Conservation (phyloP, 441 rosid species). For the Hypseocharis bilobata region DNA sequence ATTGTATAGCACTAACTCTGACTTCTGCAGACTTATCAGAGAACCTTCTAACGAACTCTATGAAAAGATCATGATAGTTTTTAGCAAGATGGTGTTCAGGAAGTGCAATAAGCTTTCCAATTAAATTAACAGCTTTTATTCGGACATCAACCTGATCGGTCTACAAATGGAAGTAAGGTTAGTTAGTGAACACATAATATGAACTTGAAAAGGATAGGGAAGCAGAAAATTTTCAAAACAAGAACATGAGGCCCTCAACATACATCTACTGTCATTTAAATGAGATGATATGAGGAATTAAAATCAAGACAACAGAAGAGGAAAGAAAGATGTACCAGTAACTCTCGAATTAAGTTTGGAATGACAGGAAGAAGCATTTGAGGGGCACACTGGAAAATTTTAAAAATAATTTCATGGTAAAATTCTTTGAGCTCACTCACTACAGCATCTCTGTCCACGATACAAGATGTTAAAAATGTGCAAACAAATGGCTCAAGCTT, state of each 20-base stretch:
- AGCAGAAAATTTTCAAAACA: slow-evolving; percentile 16
- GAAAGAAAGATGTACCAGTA: slow-evolving; percentile 51
- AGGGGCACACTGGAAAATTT: slow-evolving; percentile 65
- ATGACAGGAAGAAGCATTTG: slow-evolving; percentile 67
- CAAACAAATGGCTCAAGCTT: slow-evolving; percentile 63
- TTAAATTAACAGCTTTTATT: slow-evolving; percentile 72
- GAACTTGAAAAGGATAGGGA: slow-evolving; percentile 1
- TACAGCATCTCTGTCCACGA: slow-evolving; percentile 54
- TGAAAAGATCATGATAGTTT: slow-evolving; percentile 50
- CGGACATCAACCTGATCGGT: slow-evolving; percentile 91
- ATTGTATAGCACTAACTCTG: slow-evolving; percentile 63
- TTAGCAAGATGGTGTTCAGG: slow-evolving; percentile 47
- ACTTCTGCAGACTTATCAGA: slow-evolving; percentile 85
- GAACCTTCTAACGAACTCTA: slow-evolving; percentile 81
- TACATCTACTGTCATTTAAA: slow-evolving; percentile 6
- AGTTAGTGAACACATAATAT: slow-evolving; percentile 15
- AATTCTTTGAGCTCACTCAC: slow-evolving; percentile 59
- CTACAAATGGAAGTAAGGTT: slow-evolving; percentile 38
- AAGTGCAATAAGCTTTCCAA: slow-evolving; percentile 62
- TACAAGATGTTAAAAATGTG: slow-evolving; percentile 70
- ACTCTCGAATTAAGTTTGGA: slow-evolving; percentile 67
- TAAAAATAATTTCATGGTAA: slow-evolving; percentile 70
- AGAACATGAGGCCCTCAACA: slow-evolving; percentile 4
- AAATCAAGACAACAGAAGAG: slow-evolving; percentile 14
- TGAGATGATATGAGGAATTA: slow-evolving; percentile 12